These are phyloP conservation scores for Monosiga brevicollis DNA, from an alignment of 78 protist species.

Conservation along the genomic window DNA sequence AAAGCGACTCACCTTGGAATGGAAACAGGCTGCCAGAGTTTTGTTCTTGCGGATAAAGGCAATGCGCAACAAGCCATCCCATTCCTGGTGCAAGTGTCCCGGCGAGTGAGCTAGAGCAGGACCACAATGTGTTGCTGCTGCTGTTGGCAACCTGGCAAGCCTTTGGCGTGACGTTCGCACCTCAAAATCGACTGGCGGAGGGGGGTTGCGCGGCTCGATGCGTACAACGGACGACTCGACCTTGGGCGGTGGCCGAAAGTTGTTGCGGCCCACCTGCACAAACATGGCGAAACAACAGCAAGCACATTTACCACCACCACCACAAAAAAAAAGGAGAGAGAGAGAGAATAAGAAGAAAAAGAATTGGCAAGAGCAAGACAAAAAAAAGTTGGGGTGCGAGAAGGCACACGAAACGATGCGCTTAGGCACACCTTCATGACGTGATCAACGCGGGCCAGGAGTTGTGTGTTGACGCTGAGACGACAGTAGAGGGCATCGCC, in stretches of 20 bases:
- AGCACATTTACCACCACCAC: no score
- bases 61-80: not conserved
- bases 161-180: slow-evolving; percentile 22
- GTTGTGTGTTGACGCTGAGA: slow-evolving; percentile 82
- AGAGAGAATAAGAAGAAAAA: no score
- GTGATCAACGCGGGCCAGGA: slow-evolving; percentile 50
- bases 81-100: not conserved
- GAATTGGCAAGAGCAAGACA: not conserved
- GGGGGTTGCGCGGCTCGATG: slow-evolving; percentile 88
- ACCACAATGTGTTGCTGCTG: not conserved
- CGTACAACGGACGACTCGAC: slow-evolving; percentile 96
- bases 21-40: slow-evolving; percentile 81
- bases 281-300: no score
- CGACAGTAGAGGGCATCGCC: slow-evolving; percentile 94
- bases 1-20: slow-evolving; percentile 56
- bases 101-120: not conserved
- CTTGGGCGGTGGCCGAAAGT: slow-evolving; percentile 99
- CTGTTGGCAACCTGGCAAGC: not conserved
- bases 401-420: not conserved
- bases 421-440: slow-evolving; percentile 26
- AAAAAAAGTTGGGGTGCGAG: no score
- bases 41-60: not conserved
- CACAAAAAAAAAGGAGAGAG: no score
- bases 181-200: slow-evolving; percentile 86
- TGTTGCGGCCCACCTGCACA: slow-evolving; percentile 81